Conservation (phyloP, 441 rosid genomes). For the Erysimum cheiri region DNA sequence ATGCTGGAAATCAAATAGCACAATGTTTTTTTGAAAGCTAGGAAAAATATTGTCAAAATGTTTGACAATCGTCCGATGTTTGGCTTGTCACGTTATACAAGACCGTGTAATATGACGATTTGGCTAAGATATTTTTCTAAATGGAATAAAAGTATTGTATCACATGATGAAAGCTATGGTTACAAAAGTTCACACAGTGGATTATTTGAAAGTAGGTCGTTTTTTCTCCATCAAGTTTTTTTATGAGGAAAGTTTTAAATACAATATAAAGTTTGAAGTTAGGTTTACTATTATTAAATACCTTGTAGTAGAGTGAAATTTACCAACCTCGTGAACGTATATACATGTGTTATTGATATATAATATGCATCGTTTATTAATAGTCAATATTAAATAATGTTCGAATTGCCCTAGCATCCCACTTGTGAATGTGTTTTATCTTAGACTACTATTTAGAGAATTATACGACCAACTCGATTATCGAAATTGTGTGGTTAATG, state of each 20-base stretch:
- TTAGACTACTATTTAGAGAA: too few species aligned
- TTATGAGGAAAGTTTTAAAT: slow-evolving; percentile 17
- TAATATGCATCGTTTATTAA: neutral
- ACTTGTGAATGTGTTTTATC: neutral
- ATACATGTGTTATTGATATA: neutral
- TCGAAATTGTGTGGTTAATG: too few species aligned
- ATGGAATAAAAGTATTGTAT: slow-evolving; percentile 29
- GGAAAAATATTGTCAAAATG: slow-evolving; percentile 16
- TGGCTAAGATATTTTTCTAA: slow-evolving; percentile 21
- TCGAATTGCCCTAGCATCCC: neutral
- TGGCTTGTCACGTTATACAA: slow-evolving; percentile 35
- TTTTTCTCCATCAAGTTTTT: slow-evolving; percentile 27
- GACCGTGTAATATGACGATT: slow-evolving; percentile 19
- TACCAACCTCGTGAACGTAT: slow-evolving; percentile 25
- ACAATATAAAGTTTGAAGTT: slow-evolving; percentile 34
- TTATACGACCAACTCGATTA: too few species aligned
- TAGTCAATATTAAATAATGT: neutral
- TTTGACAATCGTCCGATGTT: slow-evolving; percentile 29
- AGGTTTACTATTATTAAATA: slow-evolving; percentile 39
- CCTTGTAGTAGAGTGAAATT: slow-evolving; percentile 32
- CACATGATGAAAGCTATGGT: slow-evolving; percentile 43
- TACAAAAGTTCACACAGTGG: slow-evolving; percentile 33
- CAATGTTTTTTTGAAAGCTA: neutral
- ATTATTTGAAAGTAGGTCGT: slow-evolving; percentile 39
- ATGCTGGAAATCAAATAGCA: neutral